Evolutionary conservation across 2,329 filamentous ascomycete species (phyloP).

Genomic region (Gremmenia infestans): DNA sequence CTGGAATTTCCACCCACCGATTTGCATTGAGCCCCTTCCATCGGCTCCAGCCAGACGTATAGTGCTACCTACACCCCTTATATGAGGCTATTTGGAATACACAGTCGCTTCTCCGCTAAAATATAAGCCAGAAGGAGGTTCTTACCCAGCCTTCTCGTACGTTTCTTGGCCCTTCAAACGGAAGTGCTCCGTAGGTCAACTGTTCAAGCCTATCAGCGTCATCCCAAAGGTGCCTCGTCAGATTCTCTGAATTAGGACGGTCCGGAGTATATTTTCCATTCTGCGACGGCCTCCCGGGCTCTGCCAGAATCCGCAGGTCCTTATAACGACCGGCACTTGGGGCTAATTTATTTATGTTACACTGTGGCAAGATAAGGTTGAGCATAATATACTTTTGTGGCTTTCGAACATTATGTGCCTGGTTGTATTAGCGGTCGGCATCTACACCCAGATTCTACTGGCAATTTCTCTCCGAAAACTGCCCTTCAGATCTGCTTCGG

Average conservation of each 20-base stretch:
- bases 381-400: constrained; percentile 12
- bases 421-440: constrained; percentile 6
- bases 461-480: constrained; percentile 13
- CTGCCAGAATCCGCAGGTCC: constrained; percentile 1
- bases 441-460: constrained; percentile 1
- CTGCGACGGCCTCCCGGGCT: background rate
- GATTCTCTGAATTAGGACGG: background rate
- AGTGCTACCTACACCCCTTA: background rate
- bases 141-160: background rate
- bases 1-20: constrained; percentile 8
- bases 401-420: constrained; percentile 10
- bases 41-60: background rate
- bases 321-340: constrained; percentile 11
- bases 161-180: background rate
- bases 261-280: background rate
- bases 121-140: background rate
- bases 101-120: background rate
- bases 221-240: background rate
- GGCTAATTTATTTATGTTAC: constrained; percentile 12
- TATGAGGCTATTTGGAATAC: background rate
- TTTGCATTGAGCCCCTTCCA: constrained; percentile 8
- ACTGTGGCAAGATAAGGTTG: constrained; percentile 14
- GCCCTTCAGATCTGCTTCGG: constrained; percentile 8
- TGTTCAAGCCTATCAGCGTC: background rate
- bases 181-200: background rate